phyloP scores from a whole-genome alignment of 305 asterid species.

The Stenogyne calaminthoides region DNA sequence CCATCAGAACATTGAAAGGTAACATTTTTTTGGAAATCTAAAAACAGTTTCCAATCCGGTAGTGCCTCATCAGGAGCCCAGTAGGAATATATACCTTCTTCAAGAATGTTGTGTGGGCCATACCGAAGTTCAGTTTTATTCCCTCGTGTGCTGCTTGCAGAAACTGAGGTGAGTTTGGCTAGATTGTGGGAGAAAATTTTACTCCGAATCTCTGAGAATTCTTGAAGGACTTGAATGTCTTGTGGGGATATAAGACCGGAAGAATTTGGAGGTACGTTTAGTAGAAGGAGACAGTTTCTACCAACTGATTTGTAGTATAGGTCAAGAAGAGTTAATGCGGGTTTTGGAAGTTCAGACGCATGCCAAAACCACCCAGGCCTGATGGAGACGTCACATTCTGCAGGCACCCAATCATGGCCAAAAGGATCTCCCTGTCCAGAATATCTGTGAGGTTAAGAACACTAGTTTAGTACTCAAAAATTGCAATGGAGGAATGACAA shows the following conservation, averaged over 20 bases:
- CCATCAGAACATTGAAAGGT: conserved; percentile 68
- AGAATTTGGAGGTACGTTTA: conserved; percentile 92
- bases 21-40: conserved; percentile 46
- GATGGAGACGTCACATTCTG: conserved; percentile 92
- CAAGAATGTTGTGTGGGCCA: conserved; percentile 51
- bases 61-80: conserved; percentile 70
- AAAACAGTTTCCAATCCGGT: conserved; percentile 50
- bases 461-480: background rate
- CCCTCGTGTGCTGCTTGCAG: conserved; percentile 79
- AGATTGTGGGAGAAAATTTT: conserved; percentile 65
- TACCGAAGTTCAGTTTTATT: conserved; percentile 37
- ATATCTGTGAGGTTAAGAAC: conserved; percentile 48
- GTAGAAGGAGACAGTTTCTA: conserved; percentile 75
- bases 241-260: conserved; percentile 85
- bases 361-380: conserved; percentile 99
- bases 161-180: conserved; percentile 53
- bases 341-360: conserved; percentile 71
- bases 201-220: conserved; percentile 59
- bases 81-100: conserved; percentile 60
- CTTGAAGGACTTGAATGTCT: conserved; percentile 77
- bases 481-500: background rate
- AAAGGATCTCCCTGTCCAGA: conserved; percentile 69
- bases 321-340: conserved; percentile 80
- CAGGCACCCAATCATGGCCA: conserved; percentile 91
- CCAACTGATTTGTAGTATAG: conserved; percentile 87